These are phyloP conservation scores for Mycena polygramma DNA, from an alignment of 768 basidiomycete species.

Conservation along the genomic window DNA sequence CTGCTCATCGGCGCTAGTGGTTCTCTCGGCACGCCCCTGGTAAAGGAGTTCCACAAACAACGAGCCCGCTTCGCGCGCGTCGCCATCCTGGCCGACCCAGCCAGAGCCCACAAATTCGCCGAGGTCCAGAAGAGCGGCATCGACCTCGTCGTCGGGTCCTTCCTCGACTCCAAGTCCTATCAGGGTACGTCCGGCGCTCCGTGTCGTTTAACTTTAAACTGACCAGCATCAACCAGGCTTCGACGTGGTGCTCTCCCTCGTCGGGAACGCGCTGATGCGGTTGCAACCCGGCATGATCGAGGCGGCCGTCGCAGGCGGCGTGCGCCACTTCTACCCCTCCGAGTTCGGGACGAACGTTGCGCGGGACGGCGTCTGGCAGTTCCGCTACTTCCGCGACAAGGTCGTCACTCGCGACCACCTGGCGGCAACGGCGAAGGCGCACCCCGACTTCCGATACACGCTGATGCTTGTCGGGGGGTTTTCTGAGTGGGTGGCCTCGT, in stretches of 20 bases:
- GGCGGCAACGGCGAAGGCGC: background rate
- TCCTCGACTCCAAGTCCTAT: slow-evolving; percentile 18
- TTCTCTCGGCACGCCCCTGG: background rate
- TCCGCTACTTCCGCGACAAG: slow-evolving; percentile 26
- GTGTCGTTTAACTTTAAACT: too few relatives aligned
- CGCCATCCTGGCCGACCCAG: slow-evolving; percentile 10
- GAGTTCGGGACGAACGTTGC: slow-evolving; percentile 20
- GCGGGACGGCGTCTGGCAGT: background rate
- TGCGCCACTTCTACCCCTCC: slow-evolving; percentile 26
- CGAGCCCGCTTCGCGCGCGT: slow-evolving; percentile 6
- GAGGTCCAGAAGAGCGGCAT: slow-evolving; percentile 5
- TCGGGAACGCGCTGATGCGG: slow-evolving; percentile 6
- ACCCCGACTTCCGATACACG: slow-evolving; percentile 25
- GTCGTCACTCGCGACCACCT: slow-evolving; percentile 25
- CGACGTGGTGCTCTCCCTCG: slow-evolving; percentile 20
- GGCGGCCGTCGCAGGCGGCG: slow-evolving; percentile 24
- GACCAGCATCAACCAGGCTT: slow-evolving; percentile 9
- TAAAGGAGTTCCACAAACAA: slow-evolving; percentile 7
- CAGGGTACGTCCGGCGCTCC: background rate
- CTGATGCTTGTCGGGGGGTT: slow-evolving; percentile 18
- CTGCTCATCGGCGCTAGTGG: slow-evolving; percentile 14
- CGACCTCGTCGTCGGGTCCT: slow-evolving; percentile 17
- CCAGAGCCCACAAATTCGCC: slow-evolving; percentile 16
- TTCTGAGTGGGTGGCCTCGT: slow-evolving; percentile 14
- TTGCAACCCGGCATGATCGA: slow-evolving; percentile 27